Percentiles rank a stretch among this genome's conserved stretches.
Conservation (phyloP, 1,284 basidiomycete species). For the Paramarasmius palmivorus region DNA sequence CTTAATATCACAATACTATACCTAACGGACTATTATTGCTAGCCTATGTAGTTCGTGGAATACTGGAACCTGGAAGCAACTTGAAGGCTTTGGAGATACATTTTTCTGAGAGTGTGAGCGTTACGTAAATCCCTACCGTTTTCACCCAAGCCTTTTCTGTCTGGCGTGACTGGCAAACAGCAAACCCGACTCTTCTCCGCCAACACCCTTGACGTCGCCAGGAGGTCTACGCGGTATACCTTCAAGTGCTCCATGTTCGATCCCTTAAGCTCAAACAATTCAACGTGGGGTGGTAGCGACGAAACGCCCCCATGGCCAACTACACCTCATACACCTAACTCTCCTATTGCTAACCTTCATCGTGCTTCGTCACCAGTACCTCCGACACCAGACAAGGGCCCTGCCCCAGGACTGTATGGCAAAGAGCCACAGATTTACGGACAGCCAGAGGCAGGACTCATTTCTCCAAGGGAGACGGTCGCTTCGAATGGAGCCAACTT, state of each 20-base stretch:
- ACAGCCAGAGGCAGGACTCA: conserved; percentile 75
- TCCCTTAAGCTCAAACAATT: conserved; percentile 50
- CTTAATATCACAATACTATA: too few species aligned
- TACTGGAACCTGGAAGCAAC: too few species aligned
- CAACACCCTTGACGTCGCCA: not conserved
- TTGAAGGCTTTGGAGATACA: too few species aligned
- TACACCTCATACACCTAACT: conserved; percentile 53
- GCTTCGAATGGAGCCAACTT: conserved; percentile 66
- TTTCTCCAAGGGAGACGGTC: conserved; percentile 67
- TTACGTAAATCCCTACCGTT: too few species aligned
- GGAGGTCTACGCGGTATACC: not conserved
- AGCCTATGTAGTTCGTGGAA: not conserved
- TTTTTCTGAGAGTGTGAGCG: too few species aligned
- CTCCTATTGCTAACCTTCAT: conserved; percentile 52
- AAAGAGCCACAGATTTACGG: conserved; percentile 83
- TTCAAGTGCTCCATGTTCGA: conserved; percentile 62
- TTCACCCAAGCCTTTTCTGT: too few species aligned
- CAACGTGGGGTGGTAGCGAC: conserved; percentile 43
- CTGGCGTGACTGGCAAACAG: too few species aligned
- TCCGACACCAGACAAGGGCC: conserved; percentile 48
- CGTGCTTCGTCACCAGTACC: conserved; percentile 43
- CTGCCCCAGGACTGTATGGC: conserved; percentile 61
- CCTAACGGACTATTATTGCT: not conserved
- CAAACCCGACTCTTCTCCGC: not conserved
- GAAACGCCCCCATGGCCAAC: conserved; percentile 58